Conservation (phyloP, 2,329 filamentous ascomycete species). For the Colletotrichum magnum region DNA sequence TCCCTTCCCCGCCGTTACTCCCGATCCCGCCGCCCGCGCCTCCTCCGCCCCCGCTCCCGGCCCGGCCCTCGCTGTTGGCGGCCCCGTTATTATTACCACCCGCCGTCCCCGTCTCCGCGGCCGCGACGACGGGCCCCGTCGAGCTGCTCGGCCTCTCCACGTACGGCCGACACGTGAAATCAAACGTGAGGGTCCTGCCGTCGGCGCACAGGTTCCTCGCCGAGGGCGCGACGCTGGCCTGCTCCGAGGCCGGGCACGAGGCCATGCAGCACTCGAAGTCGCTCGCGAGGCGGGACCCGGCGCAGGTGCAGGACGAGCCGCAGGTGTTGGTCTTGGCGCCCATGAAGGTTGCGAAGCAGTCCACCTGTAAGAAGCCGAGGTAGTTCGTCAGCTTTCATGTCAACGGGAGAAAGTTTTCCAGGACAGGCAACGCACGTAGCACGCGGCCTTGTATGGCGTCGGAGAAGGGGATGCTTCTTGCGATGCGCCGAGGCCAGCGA, state of each 20-base stretch:
- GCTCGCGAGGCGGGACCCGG: neutral
- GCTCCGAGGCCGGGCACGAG: slow-evolving; percentile 3
- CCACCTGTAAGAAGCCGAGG: neutral
- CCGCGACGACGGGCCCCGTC: slow-evolving; percentile 38
- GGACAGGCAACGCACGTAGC: neutral
- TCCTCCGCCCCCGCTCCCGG: slow-evolving; percentile 6
- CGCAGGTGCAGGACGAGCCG: slow-evolving; percentile 4
- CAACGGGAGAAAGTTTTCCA: too few species aligned
- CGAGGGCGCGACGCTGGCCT: neutral
- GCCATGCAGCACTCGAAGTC: slow-evolving; percentile 20
- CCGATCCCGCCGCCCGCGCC: neutral
- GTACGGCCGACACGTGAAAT: neutral
- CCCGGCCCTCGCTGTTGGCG: neutral
- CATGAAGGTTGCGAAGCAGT: slow-evolving; percentile 9
- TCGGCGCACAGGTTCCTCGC: slow-evolving; percentile 1
- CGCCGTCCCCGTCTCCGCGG: neutral
- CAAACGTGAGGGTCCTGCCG: neutral
- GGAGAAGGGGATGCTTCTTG: neutral
- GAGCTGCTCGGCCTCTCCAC: slow-evolving; percentile 52
- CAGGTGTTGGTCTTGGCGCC: slow-evolving; percentile 7
- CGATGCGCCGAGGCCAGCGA: neutral
- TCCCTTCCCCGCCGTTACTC: neutral
- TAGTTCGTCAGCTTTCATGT: neutral
- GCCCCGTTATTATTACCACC: too few species aligned
- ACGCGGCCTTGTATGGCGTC: neutral